Base-by-base conservation (phyloP, 768 basidiomycete species). In the Auricularia sp. region DNA sequence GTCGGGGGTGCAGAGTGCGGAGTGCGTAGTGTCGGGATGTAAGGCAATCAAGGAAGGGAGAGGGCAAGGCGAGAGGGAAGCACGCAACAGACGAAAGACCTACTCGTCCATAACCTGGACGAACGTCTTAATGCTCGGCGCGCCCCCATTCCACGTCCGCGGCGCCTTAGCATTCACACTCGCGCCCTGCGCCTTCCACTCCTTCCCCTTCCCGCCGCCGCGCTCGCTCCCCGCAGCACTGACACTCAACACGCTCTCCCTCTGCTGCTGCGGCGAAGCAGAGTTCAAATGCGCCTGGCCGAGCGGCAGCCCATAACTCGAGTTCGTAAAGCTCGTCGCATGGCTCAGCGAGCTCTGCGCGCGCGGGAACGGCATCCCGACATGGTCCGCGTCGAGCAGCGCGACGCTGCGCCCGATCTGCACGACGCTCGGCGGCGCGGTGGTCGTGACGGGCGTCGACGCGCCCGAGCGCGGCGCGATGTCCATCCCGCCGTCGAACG, bases 41-140 rank as follows among this genome's bases (percentile, higher is more conserved):
- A 29, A 29, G 39, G 39, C 7, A 42, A 14, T 3, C 39, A 14
- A 42, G 39, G 1, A 14, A 42, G 39, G 39, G 8, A 2, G 39
- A 42, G 39, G 39, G 13, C 39, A 42, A 29, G 29, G 29, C 29
- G 29, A 29, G 29, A 29, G 29, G 3, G 29, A 29, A 29, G 29
- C 29, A 29, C 29, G 29, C 29, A 29, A 29, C 29, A 29, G 29
- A 29, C 29, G 29, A 29, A 29, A 29, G 29, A 14, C 39, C 16
- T 51, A 59, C 34, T 59, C 56, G 34, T 59, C 56, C 56, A 59
- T 59, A 4, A 59, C 56, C 34, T 59, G 29, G 24, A 59, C 56
- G 24, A 59, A 59, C 10, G 56, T 59, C 56, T 59, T 59, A 29
- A 59, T 59, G 29, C 56, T 59, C 56, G 21, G 56, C 24, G 56